Conservation (phyloP, 352 stramenopile species). For the Phytophthora pluvialis region DNA sequence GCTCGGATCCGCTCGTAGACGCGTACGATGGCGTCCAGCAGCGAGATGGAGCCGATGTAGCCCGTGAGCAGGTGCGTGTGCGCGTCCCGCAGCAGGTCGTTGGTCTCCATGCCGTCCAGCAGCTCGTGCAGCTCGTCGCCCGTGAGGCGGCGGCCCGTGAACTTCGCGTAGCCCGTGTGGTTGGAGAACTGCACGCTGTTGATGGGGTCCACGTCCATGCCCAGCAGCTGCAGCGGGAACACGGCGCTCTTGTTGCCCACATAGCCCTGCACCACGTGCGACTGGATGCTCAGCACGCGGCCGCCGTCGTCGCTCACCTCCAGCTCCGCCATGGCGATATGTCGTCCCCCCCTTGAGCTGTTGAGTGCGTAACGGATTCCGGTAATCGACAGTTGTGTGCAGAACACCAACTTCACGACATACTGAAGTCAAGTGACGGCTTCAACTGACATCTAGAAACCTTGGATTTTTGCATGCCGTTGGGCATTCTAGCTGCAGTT, state of each 20-base stretch:
- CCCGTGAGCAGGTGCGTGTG: constrained; percentile 86
- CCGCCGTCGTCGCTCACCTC: constrained; percentile 46
- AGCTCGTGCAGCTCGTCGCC: constrained; percentile 82
- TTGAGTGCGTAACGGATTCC: constrained; percentile 11
- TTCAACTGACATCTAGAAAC: constrained; percentile 4
- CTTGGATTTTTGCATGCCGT: background rate
- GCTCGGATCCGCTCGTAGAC: constrained; percentile 65
- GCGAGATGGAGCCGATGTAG: constrained; percentile 75
- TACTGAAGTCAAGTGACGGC: constrained; percentile 9
- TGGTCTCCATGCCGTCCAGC: constrained; percentile 78
- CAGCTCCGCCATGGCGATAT: constrained; percentile 23
- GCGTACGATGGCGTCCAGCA: constrained; percentile 76
- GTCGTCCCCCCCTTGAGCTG: background rate
- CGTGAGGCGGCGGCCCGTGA: constrained; percentile 72
- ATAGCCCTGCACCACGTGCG: constrained; percentile 88
- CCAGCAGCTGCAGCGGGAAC: constrained; percentile 84
- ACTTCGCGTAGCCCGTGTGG: constrained; percentile 83
- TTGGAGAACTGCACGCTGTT: constrained; percentile 92
- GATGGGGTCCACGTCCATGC: constrained; percentile 88
- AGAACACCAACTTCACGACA: constrained; percentile 12
- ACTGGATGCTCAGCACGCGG: constrained; percentile 89
- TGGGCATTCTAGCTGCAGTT: no score
- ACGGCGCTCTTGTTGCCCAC: constrained; percentile 90
- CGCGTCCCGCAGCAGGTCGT: constrained; percentile 66
- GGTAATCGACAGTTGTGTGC: constrained; percentile 25